Conservation (phyloP, 768 basidiomycete species). For the Kwoniella sp. region DNA sequence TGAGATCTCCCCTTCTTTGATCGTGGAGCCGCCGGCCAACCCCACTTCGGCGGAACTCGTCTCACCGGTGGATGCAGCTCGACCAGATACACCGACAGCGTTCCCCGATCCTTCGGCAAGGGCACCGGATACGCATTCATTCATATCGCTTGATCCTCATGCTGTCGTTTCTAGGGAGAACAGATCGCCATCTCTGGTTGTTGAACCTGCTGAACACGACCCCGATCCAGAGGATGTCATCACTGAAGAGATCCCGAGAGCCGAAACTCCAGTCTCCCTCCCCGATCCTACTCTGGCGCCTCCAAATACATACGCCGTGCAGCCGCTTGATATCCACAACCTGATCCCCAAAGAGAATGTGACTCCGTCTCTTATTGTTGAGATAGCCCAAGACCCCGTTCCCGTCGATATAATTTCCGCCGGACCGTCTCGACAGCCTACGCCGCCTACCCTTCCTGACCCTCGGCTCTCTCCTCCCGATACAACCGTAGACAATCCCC, state of each 20-base stretch:
- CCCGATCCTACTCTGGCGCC: conserved; percentile 38
- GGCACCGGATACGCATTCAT: conserved; percentile 13
- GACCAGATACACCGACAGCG: not conserved
- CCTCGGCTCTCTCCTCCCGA: conserved; percentile 18
- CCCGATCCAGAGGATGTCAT: conserved; percentile 11
- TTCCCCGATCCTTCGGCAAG: conserved; percentile 25
- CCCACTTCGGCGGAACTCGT: not conserved
- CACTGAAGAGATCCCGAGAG: not conserved
- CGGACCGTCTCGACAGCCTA: conserved; percentile 17
- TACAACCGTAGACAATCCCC: conserved; percentile 3
- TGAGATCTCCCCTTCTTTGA: conserved; percentile 5
- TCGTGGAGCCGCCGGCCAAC: conserved; percentile 8
- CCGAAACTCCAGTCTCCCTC: conserved; percentile 20
- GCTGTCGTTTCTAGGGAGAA: not conserved
- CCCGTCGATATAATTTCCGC: conserved; percentile 4
- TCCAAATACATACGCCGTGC: conserved; percentile 26
- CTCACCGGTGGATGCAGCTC: not conserved
- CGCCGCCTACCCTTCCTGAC: conserved; percentile 32
- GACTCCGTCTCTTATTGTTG: conserved; percentile 21
- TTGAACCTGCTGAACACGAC: conserved; percentile 12
- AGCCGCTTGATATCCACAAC: conserved; percentile 16
- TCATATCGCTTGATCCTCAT: conserved; percentile 8
- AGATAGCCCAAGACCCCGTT: conserved; percentile 16
- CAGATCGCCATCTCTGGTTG: conserved; percentile 26
- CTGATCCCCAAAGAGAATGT: conserved; percentile 11